Evolutionary conservation across 805 yeast genomes (phyloP).

Genomic region (Kodamaea lidongshanica): DNA sequence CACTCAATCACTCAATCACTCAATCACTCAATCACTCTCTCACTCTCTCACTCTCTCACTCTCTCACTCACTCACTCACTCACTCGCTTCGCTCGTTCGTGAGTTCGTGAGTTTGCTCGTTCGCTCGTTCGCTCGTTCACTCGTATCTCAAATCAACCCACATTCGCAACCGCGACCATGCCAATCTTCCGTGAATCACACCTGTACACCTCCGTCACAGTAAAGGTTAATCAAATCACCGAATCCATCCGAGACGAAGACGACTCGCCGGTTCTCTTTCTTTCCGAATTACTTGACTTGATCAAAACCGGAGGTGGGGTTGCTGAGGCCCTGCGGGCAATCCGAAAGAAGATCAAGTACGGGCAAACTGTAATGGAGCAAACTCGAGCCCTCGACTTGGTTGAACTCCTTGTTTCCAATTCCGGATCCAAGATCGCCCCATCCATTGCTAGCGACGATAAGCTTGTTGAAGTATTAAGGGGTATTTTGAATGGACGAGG

Average conservation of each 20-base stretch:
- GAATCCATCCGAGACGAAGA: conserved; percentile 38
- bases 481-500: conserved; percentile 39
- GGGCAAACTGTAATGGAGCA: conserved; percentile 61
- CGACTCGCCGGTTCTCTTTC: conserved; percentile 36
- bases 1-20: no score
- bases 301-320: conserved; percentile 31
- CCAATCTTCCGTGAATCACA: conserved; percentile 44
- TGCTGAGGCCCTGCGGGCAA: conserved; percentile 82
- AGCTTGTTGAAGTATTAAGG: conserved; percentile 57
- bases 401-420: conserved; percentile 36
- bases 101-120: not conserved
- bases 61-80: no score
- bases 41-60: no score
- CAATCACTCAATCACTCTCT: no score
- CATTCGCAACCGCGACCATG: conserved; percentile 11
- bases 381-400: conserved; percentile 49
- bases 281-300: conserved; percentile 55
- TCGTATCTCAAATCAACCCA: not conserved
- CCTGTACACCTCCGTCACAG: conserved; percentile 53
- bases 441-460: conserved; percentile 58
- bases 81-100: not conserved
- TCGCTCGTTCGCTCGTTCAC: not conserved
- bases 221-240: conserved; percentile 49
- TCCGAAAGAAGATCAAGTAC: conserved; percentile 83
- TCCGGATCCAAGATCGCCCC: conserved; percentile 39